phyloP scores from a whole-genome alignment of 2,329 filamentous ascomycete species.

The Curvularia hawaiiensis region DNA sequence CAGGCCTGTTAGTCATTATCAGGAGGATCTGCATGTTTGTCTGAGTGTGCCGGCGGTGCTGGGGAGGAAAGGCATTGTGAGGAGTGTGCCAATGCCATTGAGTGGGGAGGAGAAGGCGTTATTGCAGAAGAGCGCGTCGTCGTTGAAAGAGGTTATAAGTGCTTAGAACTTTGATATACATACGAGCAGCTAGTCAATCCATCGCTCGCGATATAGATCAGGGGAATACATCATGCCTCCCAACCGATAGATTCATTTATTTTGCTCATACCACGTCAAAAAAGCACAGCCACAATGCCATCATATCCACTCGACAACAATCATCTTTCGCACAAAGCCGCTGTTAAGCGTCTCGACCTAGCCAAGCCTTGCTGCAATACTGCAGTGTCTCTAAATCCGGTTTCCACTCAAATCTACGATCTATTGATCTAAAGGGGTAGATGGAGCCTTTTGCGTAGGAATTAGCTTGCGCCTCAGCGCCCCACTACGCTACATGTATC shows the following conservation, averaged over 20 bases:
- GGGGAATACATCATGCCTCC: neutral
- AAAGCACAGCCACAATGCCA: neutral
- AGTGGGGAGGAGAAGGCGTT: constrained; percentile 14
- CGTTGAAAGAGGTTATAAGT: constrained; percentile 21
- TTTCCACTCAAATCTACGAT: neutral
- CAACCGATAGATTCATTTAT: neutral
- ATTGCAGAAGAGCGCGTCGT: constrained; percentile 20
- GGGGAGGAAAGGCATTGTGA: constrained; percentile 21
- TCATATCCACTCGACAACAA: neutral
- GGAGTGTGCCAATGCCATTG: constrained; percentile 14
- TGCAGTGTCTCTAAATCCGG: neutral
- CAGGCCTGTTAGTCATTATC: constrained; percentile 20
- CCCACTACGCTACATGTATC: neutral
- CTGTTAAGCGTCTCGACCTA: neutral
- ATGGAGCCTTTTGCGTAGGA: neutral
- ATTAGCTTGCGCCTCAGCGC: neutral
- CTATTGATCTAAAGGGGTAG: neutral
- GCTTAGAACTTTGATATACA: neutral
- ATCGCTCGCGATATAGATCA: neutral
- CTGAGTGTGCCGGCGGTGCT: constrained; percentile 25
- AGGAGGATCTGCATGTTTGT: constrained; percentile 20
- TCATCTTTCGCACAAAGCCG: neutral
- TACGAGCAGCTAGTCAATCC: neutral
- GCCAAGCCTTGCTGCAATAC: neutral
- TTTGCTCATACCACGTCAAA: neutral